These are phyloP conservation scores for Capronia americana DNA, from an alignment of 2,329 filamentous ascomycete species.

Conservation along the genomic window DNA sequence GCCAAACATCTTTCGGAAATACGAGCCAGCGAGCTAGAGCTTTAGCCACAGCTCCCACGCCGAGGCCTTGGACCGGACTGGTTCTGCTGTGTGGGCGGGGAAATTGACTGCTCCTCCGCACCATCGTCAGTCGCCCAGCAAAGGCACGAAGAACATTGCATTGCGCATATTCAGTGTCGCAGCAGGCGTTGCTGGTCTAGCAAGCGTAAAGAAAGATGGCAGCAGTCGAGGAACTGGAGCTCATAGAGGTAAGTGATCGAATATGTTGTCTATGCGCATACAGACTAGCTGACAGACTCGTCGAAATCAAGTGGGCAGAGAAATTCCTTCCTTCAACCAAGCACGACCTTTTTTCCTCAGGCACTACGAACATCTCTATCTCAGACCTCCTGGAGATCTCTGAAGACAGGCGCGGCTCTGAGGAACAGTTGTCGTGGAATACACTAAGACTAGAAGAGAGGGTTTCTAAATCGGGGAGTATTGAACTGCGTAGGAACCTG, in stretches of 20 bases:
- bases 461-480: constrained; percentile 41
- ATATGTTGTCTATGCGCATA: background rate
- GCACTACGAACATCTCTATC: constrained; percentile 75
- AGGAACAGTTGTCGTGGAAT: constrained; percentile 32
- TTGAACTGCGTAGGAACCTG: constrained; percentile 42
- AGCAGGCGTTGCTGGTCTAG: background rate
- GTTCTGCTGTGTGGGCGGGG: constrained; percentile 2
- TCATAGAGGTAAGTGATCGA: constrained; percentile 22
- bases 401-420: constrained; percentile 46
- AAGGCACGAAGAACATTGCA: background rate
- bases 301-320: constrained; percentile 63
- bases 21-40: constrained; percentile 12
- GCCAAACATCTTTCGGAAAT: constrained; percentile 18
- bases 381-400: constrained; percentile 68
- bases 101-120: constrained; percentile 21
- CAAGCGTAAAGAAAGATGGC: constrained; percentile 2
- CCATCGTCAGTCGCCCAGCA: constrained; percentile 3
- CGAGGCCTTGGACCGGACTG: background rate
- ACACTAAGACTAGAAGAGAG: constrained; percentile 40
- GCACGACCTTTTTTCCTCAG: constrained; percentile 80
- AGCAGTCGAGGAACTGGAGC: background rate
- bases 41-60: background rate
- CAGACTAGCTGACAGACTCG: background rate
- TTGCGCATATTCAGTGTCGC: background rate
- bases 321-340: constrained; percentile 58